Base-by-base conservation (phyloP, 108 stramenopile species). In the Cyclotella atomus region DNA sequence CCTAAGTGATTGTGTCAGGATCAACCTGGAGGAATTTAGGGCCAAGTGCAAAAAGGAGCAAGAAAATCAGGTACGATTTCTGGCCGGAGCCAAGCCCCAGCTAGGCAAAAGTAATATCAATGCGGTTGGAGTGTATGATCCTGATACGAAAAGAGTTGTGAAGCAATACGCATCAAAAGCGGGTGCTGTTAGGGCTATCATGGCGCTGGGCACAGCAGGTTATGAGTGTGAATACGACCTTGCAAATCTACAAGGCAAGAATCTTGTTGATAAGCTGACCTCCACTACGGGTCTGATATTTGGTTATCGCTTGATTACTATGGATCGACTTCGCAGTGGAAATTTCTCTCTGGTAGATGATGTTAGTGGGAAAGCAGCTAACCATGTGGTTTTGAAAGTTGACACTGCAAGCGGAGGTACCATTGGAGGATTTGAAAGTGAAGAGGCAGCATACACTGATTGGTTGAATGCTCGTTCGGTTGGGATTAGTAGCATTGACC, bases 91-190 rank as follows among this genome's bases (percentile, higher is more conserved):
- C 56, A 57, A 64, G 71, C 64, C 72, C 75, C n/a, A n/a, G n/a
- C 44, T 21, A 21, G 9, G 79, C 27, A 41, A 56, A 19, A 35
- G 36, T 0, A 62, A 32, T 8, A 49, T 64, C 49, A 79, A 65
- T 41, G n/a, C 62, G 10, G 33, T 91, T 52, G 94, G 88, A n/a
- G 83, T 95, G 9, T 83, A 88, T 30, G 91, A 95, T 76, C 81
- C 87, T 28, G 84, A 82, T 25, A 92, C 82, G 0, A 84, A 83
- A 15, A 81, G 67, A 43, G 65, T 95, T 46, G 82, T 95, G 6
- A 91, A 92, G 78, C 76, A 84, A 32, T 95, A 91, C 71, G 72
- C 76, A 33, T 79, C 90, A 1, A 63, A 74, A 43, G 79, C 73
- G 14, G 60, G 79, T 60, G 90, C 89, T 1, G 27, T 32, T 4